Percentiles rank a stretch among this genome's conserved stretches.
Conservation (phyloP, 495 filamentous ascomycete species). For the Xylaria venustula region DNA sequence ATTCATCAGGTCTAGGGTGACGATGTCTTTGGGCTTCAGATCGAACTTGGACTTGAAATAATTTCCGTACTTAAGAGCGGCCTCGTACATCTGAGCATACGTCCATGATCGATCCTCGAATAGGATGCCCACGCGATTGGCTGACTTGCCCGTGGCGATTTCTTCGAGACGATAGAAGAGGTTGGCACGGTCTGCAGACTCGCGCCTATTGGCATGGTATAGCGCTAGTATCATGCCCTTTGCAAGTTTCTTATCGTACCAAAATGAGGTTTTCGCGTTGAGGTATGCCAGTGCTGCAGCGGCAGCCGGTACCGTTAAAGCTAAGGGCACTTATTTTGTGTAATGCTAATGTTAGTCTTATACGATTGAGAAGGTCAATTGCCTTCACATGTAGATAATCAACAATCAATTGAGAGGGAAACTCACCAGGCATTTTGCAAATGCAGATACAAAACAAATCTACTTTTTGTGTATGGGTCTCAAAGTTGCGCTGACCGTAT, state of each 20-base stretch:
- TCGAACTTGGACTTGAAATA: slow-evolving; percentile 74
- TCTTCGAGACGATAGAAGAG: slow-evolving; percentile 79
- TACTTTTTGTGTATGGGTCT: too few species aligned
- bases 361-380: neutral
- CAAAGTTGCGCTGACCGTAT: neutral
- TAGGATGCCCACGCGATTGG: slow-evolving; percentile 63
- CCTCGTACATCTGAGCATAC: slow-evolving; percentile 77
- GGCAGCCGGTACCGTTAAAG: slow-evolving; percentile 62
- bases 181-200: slow-evolving; percentile 62
- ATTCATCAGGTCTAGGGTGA: slow-evolving; percentile 89
- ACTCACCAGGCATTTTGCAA: slow-evolving; percentile 11
- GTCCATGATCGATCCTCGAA: slow-evolving; percentile 76
- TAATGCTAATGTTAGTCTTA: neutral
- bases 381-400: too few species aligned
- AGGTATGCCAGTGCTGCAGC: slow-evolving; percentile 74
- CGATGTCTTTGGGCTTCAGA: slow-evolving; percentile 73
- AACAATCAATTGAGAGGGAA: too few species aligned
- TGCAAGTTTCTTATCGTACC: slow-evolving; percentile 63
- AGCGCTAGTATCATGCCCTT: slow-evolving; percentile 43
- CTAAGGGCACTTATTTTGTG: slow-evolving; percentile 35
- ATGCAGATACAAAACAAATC: neutral
- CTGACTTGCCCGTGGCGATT: slow-evolving; percentile 57
- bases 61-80: slow-evolving; percentile 70
- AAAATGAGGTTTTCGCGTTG: slow-evolving; percentile 68
- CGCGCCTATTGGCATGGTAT: slow-evolving; percentile 40